Base-by-base conservation (phyloP, 257 asterid species). In the Phtheirospermum japonicum region DNA sequence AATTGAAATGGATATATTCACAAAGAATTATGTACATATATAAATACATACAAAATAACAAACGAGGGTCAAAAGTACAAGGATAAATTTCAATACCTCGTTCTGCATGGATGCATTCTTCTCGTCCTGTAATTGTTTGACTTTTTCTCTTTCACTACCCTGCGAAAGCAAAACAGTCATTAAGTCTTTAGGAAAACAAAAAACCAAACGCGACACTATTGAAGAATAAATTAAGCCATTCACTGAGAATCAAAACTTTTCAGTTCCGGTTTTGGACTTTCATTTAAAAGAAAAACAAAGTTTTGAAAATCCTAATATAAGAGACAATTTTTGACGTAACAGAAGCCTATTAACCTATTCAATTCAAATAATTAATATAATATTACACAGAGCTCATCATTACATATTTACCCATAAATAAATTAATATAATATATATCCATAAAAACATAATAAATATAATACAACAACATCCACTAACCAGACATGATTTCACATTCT, bases 121-220 rank as follows among this genome's bases (percentile, higher is more conserved):
- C 33, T 73, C 95, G 59, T 69, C 71, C 10, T 63, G 71, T 40
- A 81, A 66, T 60, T 75, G 76, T 68, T 75, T 73, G 45, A 83
- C 53, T 64, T 71, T 71, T 72, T 74, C 79, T 69, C 76, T 59
- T 59, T 78, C 77, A 72, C 57, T 71, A 59, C 72, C 80, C 85
- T 83, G n/a, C 40, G 33, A 58, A 68, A 60, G 49, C 40, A 57
- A 70, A 67, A 61, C 16, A 59, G 62, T 56, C 53, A 62, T 54
- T 14, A 55, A 32, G 3, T 13, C 56, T 65, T 40, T 34, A 55
- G 36, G 9, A 32, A 62, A 55, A 36, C 7, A 36, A 13, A 36
- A 13, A 34, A 9, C 39, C 2, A 71, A 19, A 20, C 26, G 56
- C 7, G 40, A 53, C 23, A 45, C 23, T 45, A 50, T 19, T 20